Evolutionary conservation across 2,329 filamentous ascomycete species (phyloP).

Genomic region (Boeremia exigua): DNA sequence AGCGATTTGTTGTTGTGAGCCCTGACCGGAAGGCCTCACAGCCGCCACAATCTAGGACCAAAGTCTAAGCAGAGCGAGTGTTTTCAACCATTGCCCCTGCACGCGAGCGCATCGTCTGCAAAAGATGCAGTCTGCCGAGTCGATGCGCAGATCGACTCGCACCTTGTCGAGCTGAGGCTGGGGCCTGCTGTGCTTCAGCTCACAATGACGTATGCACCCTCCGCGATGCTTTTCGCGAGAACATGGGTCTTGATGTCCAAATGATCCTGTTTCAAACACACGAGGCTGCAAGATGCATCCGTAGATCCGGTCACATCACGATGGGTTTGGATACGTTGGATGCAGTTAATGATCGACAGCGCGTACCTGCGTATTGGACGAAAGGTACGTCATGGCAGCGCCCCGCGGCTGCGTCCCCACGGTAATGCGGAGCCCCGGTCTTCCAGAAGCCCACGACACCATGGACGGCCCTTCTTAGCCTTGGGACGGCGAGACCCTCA

Average conservation of each 20-base stretch:
- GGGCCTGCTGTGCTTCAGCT: neutral
- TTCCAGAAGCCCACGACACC: conserved; percentile 4
- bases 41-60: neutral
- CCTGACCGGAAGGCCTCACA: conserved; percentile 1
- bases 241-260: neutral
- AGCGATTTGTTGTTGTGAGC: neutral
- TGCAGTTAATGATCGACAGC: conserved; percentile 2
- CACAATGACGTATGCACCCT: conserved; percentile 3
- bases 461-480: neutral
- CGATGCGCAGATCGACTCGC: neutral
- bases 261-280: neutral
- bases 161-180: neutral
- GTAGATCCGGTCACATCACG: neutral
- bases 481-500: neutral
- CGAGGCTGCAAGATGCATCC: neutral
- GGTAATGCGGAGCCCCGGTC: conserved; percentile 8
- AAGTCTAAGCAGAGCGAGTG: neutral
- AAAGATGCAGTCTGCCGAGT: neutral
- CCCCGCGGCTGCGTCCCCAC: conserved; percentile 3
- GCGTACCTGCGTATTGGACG: conserved; percentile 10
- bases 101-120: neutral
- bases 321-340: neutral
- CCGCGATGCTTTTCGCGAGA: neutral
- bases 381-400: conserved; percentile 2
- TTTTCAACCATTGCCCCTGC: neutral